Evolutionary conservation across 2,329 filamentous ascomycete genomes (phyloP).

Genomic region (Tolypocladium cylindrosporum): DNA sequence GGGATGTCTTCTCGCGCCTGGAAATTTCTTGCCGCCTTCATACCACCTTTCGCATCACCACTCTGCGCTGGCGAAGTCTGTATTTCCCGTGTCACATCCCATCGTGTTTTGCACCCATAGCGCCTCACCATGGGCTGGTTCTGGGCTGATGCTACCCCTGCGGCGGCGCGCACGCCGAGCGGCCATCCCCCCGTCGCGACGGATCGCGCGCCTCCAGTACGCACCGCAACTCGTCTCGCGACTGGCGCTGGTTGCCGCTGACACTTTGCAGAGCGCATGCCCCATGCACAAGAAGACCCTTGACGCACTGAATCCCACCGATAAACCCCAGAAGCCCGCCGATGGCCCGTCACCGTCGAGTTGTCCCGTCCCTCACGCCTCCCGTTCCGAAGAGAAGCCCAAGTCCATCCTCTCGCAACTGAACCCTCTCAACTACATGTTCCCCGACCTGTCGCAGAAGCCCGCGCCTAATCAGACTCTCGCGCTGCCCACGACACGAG

Average conservation of each 20-base stretch:
- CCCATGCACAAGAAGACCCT: conserved; percentile 48
- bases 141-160: conserved; percentile 42
- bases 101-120: not conserved
- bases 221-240: conserved; percentile 8
- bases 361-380: conserved; percentile 37
- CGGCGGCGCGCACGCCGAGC: conserved; percentile 20
- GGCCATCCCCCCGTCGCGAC: conserved; percentile 19
- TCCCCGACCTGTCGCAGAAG: conserved; percentile 71
- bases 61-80: not conserved
- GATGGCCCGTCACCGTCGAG: conserved; percentile 20
- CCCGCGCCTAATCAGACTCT: conserved; percentile 63
- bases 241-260: conserved; percentile 5
- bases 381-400: conserved; percentile 20
- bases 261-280: conserved; percentile 34
- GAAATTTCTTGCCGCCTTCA: not conserved
- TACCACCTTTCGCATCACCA: not conserved
- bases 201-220: conserved; percentile 18
- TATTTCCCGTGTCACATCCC: not conserved
- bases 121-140: conserved; percentile 48
- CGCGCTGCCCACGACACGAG: conserved; percentile 67
- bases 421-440: conserved; percentile 90
- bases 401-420: conserved; percentile 44
- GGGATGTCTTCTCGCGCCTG: too few species aligned
- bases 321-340: conserved; percentile 12
- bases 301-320: conserved; percentile 31